These are phyloP conservation scores for Arthrobotrys conoides DNA, from an alignment of 2,329 filamentous ascomycete species.

Conservation along the genomic window DNA sequence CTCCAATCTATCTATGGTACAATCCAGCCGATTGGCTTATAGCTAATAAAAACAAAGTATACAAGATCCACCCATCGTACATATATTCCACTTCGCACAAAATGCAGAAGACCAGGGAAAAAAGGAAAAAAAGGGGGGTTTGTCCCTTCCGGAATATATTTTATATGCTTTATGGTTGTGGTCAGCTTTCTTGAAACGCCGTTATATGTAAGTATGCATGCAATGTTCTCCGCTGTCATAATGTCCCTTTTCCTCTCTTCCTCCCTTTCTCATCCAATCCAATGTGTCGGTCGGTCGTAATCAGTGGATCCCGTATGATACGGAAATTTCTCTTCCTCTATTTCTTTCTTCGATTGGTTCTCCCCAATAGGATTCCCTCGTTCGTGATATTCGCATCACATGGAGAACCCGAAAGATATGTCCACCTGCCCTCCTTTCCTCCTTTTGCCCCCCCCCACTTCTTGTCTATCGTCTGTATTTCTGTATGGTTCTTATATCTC, in stretches of 20 bases:
- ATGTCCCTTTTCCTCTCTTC: neutral
- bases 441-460: too few relatives aligned
- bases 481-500: slow-evolving; percentile 35
- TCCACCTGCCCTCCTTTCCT: neutral
- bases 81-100: slow-evolving; percentile 4
- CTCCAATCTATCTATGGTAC: slow-evolving; percentile 7
- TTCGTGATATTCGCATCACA: neutral
- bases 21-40: slow-evolving; percentile 26
- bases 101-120: neutral
- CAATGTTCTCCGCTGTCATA: slow-evolving; percentile 40
- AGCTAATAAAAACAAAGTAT: neutral
- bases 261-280: neutral
- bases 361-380: neutral
- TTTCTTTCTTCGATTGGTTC: neutral
- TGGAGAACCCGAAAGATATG: neutral
- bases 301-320: neutral
- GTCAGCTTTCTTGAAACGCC: slow-evolving; percentile 25
- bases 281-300: neutral
- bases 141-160: slow-evolving; percentile 22
- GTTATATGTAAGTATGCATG: slow-evolving; percentile 40
- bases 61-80: neutral
- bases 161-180: neutral
- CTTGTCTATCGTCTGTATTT: neutral
- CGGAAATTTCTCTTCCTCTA: slow-evolving; percentile 3
- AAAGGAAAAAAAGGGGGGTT: neutral